A percentile compares a stretch with the other conserved stretches of the same genome.
These are phyloP conservation scores for Plenodomus tracheiphilus DNA, from an alignment of 2,329 filamentous ascomycete genomes.

Conservation along the genomic window DNA sequence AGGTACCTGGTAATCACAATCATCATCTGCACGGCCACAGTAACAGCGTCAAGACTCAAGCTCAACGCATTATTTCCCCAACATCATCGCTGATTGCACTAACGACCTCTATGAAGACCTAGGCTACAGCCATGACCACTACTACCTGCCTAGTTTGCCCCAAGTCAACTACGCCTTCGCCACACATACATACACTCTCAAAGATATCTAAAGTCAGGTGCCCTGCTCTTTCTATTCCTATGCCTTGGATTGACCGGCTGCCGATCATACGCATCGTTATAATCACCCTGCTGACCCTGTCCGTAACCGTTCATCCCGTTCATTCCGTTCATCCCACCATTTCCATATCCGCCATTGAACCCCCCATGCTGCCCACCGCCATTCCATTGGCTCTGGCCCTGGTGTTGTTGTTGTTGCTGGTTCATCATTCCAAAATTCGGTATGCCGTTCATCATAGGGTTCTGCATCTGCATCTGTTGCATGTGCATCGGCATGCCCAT, in stretches of 20 bases:
- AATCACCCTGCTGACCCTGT: constrained; percentile 7
- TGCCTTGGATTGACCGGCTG: constrained; percentile 95
- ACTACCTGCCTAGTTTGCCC: no score
- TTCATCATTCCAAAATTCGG: constrained; percentile 48
- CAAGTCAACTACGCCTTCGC: neutral
- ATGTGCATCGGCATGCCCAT: constrained; percentile 11
- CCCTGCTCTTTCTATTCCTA: constrained; percentile 75
- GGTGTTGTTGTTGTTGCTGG: constrained; percentile 9
- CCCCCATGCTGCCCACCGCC: constrained; percentile 36
- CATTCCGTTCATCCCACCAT: constrained; percentile 11
- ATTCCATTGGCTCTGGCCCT: constrained; percentile 2
- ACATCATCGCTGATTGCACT: neutral
- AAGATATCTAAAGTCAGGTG: constrained; percentile 68
- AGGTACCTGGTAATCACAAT: no score
- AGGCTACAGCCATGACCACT: neutral
- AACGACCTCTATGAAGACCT: neutral
- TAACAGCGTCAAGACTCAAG: no score
- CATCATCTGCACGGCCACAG: no score
- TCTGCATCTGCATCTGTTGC: constrained; percentile 9
- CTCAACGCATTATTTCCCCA: no score
- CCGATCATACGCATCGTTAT: constrained; percentile 81
- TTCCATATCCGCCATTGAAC: constrained; percentile 4
- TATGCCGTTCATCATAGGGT: constrained; percentile 18
- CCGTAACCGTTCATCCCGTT: constrained; percentile 6
- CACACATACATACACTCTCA: neutral